phyloP scores from a whole-genome alignment of 2,329 filamentous ascomycete species.

The Diaporthe longicolla region DNA sequence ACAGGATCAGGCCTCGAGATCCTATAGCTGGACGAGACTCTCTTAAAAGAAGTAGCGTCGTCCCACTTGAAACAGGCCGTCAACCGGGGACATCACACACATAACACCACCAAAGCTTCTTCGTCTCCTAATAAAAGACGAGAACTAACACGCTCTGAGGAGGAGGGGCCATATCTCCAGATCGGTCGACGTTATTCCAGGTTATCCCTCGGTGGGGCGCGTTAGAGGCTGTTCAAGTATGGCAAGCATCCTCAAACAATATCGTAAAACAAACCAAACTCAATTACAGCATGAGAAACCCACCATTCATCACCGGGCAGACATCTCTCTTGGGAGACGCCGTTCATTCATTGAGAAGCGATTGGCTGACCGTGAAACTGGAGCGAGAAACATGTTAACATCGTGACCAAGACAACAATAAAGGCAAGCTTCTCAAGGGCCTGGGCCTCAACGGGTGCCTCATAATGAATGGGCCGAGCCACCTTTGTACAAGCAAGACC shows the following conservation, averaged over 20 bases:
- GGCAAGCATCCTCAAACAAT: neutral
- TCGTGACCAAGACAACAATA: neutral
- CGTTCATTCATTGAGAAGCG: neutral
- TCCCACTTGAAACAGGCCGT: neutral
- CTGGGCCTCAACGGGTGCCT: neutral
- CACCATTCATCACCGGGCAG: neutral
- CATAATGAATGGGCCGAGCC: neutral
- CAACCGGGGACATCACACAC: neutral
- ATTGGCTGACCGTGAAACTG: constrained; percentile 14
- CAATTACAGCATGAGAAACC: neutral
- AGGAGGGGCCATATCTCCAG: too few relatives aligned
- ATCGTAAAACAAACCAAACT: neutral
- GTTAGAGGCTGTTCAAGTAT: neutral
- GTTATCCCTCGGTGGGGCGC: fast-evolving
- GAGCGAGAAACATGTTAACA: neutral
- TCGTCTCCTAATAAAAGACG: too few relatives aligned
- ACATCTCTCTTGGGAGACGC: neutral
- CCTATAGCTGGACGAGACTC: too few relatives aligned
- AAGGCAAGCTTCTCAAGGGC: neutral
- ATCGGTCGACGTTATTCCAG: neutral
- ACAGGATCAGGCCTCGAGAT: neutral
- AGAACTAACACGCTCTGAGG: neutral
- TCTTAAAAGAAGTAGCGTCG: neutral
- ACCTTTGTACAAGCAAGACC: neutral
- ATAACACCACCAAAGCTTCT: too few relatives aligned